Evolutionary conservation across 352 stramenopile species (phyloP), one percentile per base, ranked within the genome.

Genomic region (Phytophthora niederhauseri): DNA sequence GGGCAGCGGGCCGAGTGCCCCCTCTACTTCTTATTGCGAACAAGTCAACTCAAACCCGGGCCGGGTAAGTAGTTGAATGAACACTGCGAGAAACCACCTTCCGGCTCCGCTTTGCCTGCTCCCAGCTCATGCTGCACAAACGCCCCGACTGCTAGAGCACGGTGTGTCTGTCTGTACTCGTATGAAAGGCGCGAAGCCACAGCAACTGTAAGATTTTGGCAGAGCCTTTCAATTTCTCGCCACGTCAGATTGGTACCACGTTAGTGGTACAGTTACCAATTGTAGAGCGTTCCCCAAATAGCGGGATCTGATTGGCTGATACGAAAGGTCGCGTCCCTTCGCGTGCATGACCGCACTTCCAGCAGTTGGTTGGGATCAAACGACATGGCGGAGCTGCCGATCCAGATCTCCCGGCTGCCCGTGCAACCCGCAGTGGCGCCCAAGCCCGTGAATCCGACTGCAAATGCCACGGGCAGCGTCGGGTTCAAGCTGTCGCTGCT

Each of bases 401-500:
- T 76, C 57, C 62, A 65, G 41, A 55, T 78, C 36, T 68, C 62
- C 17, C 38, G 54, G 9, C 36, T 77, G 57, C 57, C 65, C 5
- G 43, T 64, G 48, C 53, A 57, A 0, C 51, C 65, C 34, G 28
- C 56, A 1, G 22, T 19, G 14, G 4, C 22, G 12, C 24, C 48
- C 14, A 72, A 53, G 36, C 9, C 43, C 1, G 36, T 41, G 28
- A 62, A 46, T 7, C 34, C 56, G 17, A 73, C n/a, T 3, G 64
- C 57, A 68, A 70, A 60, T 19, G 55, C 59, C 26, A 78, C 80
- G 19, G 78, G 83, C 26, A 70, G 67, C 36, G 50, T 60, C 31
- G 73, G 70, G 41, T 84, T 90, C 70, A 74, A 76, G 22, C 59
- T 91, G 61, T 64, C 77, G 2, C 68, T 91, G 41, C 31, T 65